Evolutionary conservation across 1,284 basidiomycete species (phyloP).

Genomic region (Heterobasidion annosum): DNA sequence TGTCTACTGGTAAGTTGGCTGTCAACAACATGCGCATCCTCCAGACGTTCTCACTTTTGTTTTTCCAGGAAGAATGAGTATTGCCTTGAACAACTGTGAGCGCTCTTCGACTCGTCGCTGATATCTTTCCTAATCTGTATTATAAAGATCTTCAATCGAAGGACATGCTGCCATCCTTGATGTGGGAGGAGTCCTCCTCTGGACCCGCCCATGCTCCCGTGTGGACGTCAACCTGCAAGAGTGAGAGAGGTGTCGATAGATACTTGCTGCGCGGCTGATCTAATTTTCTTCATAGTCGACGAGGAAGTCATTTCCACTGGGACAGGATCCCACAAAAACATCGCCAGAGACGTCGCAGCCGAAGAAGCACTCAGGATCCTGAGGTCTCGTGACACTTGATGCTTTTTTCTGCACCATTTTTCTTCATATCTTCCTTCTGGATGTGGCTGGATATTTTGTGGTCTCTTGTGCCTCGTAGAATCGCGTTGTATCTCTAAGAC

Average conservation of each 20-base stretch:
- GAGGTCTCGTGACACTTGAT: conserved; percentile 4
- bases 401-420: neutral
- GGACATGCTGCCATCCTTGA: conserved; percentile 31
- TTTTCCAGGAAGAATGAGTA: neutral
- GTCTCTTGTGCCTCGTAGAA: too few relatives aligned
- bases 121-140: neutral
- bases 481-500: too few relatives aligned
- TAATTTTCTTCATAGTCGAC: conserved; percentile 26
- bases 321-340: conserved; percentile 38
- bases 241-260: conserved; percentile 23
- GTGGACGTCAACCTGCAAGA: conserved; percentile 54
- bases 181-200: conserved; percentile 39
- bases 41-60: neutral
- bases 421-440: too few relatives aligned
- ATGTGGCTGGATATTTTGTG: too few relatives aligned
- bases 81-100: conserved; percentile 17
- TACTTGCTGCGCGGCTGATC: neutral
- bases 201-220: conserved; percentile 38
- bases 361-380: conserved; percentile 32
- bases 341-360: conserved; percentile 47
- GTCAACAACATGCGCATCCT: too few relatives aligned
- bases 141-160: conserved; percentile 42
- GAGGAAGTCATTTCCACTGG: conserved; percentile 33
- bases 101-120: neutral
- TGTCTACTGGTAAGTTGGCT: too few relatives aligned